A percentile compares a stretch with the other conserved stretches of the same genome.
Evolutionary conservation across 1,284 basidiomycete species (phyloP).

Genomic region (Irpex sp.): DNA sequence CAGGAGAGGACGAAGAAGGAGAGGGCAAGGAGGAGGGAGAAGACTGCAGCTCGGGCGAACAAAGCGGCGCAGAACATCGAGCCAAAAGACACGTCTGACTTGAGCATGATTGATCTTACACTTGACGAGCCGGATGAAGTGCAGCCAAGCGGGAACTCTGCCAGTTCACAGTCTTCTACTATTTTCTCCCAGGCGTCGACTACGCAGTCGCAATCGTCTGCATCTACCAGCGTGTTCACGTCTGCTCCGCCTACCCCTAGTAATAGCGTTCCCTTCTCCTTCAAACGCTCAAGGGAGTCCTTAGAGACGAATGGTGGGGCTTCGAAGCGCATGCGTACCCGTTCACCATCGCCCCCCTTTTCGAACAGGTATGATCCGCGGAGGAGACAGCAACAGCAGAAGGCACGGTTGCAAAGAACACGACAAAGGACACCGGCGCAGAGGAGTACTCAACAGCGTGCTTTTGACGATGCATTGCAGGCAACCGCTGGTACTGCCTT

Average conservation of each 20-base stretch:
- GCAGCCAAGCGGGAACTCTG: not conserved
- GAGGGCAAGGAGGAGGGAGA: constrained; percentile 34
- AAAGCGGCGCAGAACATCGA: constrained; percentile 1
- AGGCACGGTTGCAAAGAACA: not conserved
- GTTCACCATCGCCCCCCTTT: not conserved
- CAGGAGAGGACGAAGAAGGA: constrained; percentile 28
- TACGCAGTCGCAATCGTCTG: not conserved
- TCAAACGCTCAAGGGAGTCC: not conserved
- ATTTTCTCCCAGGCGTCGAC: not conserved
- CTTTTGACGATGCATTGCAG: not conserved
- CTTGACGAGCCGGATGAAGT: not conserved
- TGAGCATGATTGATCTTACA: constrained; percentile 18
- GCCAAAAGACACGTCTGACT: constrained; percentile 3
- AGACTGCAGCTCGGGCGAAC: constrained; percentile 17
- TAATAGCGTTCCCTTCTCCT: not conserved
- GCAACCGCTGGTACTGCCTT: not conserved
- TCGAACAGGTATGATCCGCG: not conserved
- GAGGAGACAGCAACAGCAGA: not conserved
- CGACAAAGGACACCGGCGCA: not conserved
- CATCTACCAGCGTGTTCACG: not conserved
- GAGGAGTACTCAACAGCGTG: not conserved
- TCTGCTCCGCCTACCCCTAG: not conserved
- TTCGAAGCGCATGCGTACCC: not conserved
- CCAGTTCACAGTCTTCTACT: not conserved
- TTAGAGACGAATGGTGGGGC: not conserved